Conservation (phyloP, 2,329 filamentous ascomycete species). For the Sarocladium kiliense region DNA sequence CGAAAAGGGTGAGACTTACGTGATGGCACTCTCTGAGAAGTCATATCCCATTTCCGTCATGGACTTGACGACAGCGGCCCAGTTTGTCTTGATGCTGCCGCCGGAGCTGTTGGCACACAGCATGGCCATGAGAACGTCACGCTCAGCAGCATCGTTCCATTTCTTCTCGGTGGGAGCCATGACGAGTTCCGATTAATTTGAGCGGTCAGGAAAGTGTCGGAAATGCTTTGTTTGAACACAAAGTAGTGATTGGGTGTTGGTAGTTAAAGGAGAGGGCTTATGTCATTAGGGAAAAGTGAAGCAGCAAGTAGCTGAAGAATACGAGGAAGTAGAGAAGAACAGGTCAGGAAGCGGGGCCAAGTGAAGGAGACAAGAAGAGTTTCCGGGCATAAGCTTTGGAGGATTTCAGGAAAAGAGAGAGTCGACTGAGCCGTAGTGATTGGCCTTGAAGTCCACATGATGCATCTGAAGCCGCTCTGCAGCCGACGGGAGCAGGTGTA, state of each 20-base stretch:
- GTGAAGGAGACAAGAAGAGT: background rate
- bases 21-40: constrained; percentile 34
- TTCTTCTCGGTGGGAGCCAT: constrained; percentile 24
- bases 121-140: constrained; percentile 32
- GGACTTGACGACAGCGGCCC: constrained; percentile 23
- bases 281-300: background rate
- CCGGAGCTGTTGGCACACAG: constrained; percentile 21
- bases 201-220: no score
- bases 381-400: background rate
- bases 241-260: background rate
- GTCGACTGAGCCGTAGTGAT: background rate
- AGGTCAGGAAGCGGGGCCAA: background rate
- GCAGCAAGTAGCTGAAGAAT: background rate
- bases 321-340: background rate
- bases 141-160: constrained; percentile 30
- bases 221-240: no score
- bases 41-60: constrained; percentile 28
- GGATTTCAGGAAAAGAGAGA: background rate
- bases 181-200: no score
- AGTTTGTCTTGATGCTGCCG: constrained; percentile 25
- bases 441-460: background rate
- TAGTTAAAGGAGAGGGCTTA: background rate
- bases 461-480: background rate
- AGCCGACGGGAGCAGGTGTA: background rate
- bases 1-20: constrained; percentile 20